Conservation (phyloP, 805 yeast genomes). For the Spathaspora boniae region DNA sequence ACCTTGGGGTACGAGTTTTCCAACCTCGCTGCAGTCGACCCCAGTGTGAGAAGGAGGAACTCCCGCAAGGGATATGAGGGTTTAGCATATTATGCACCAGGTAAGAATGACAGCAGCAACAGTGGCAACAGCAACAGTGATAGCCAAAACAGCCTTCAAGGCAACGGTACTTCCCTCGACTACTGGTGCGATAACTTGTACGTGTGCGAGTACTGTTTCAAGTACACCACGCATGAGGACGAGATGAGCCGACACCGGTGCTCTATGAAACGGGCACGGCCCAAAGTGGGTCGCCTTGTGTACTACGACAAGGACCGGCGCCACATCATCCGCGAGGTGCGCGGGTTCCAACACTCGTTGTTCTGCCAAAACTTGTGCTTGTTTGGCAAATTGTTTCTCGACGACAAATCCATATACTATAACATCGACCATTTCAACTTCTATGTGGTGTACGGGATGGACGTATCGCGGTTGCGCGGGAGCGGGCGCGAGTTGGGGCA, state of each 20-base stretch:
- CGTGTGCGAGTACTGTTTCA: slow-evolving; percentile 83
- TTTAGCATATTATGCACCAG: not conserved
- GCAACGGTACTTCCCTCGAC: too few relatives aligned
- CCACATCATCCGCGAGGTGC: slow-evolving; percentile 56
- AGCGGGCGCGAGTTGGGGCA: too few relatives aligned
- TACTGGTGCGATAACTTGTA: slow-evolving; percentile 60
- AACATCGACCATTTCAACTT: slow-evolving; percentile 76
- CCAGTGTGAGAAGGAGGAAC: slow-evolving; percentile 13
- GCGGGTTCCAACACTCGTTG: slow-evolving; percentile 59
- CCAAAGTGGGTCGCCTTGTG: slow-evolving; percentile 61
- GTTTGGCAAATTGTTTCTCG: slow-evolving; percentile 83
- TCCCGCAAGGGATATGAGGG: too few relatives aligned
- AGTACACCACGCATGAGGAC: slow-evolving; percentile 53
- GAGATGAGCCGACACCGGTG: slow-evolving; percentile 58
- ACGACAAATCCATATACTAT: slow-evolving; percentile 84
- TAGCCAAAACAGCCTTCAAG: too few relatives aligned
- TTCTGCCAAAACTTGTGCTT: slow-evolving; percentile 82
- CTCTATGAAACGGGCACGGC: slow-evolving; percentile 24
- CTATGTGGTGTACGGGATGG: slow-evolving; percentile 62
- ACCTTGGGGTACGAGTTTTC: slow-evolving; percentile 42
- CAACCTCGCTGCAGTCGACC: slow-evolving; percentile 15
- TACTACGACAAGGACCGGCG: slow-evolving; percentile 54
- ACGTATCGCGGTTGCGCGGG: slow-evolving; percentile 14
- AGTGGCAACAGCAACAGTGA: slow-evolving; percentile 6
- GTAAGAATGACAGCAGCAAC: slow-evolving; percentile 1